Conservation (phyloP, 805 yeast genomes). For the Sugiyamaella floridensis region DNA sequence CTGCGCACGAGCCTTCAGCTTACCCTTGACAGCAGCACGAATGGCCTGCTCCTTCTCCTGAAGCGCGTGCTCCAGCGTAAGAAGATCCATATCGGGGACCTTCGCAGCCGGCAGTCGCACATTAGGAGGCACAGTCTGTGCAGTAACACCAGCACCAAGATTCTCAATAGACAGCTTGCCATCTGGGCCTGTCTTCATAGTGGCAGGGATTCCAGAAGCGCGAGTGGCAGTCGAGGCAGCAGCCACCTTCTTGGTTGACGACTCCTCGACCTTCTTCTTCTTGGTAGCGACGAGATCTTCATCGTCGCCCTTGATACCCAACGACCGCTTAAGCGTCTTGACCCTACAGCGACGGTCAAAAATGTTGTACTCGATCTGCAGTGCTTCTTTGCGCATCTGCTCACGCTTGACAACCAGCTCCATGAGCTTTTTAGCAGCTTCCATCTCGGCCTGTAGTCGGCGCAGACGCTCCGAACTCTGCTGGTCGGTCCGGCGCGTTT, state of each 20-base stretch:
- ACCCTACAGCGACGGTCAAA: conserved; percentile 68
- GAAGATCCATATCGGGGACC: conserved; percentile 86
- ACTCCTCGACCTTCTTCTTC: conserved; percentile 36
- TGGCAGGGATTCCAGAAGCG: conserved; percentile 25
- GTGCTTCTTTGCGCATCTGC: conserved; percentile 49
- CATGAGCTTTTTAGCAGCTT: conserved; percentile 63
- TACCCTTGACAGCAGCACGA: conserved; percentile 77
- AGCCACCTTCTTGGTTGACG: conserved; percentile 3
- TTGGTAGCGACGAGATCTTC: conserved; percentile 74
- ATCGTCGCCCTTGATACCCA: conserved; percentile 77
- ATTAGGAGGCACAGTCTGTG: conserved; percentile 48
- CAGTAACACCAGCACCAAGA: conserved; percentile 1
- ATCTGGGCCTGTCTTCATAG: conserved; percentile 9
- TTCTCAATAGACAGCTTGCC: not conserved
- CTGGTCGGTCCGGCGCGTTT: conserved; percentile 89
- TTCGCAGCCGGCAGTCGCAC: conserved; percentile 84
- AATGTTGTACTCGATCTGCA: conserved; percentile 56
- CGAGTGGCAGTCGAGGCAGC: conserved; percentile 14
- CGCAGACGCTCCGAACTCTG: conserved; percentile 82
- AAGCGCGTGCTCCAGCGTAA: conserved; percentile 69
- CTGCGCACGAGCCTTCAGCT: conserved; percentile 60
- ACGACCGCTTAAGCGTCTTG: conserved; percentile 64
- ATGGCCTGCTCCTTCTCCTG: conserved; percentile 71
- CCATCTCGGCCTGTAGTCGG: conserved; percentile 65
- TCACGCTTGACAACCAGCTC: conserved; percentile 71